Evolutionary conservation across 2,329 filamentous ascomycete species (phyloP).

Genomic region (Colletotrichum siamense): DNA sequence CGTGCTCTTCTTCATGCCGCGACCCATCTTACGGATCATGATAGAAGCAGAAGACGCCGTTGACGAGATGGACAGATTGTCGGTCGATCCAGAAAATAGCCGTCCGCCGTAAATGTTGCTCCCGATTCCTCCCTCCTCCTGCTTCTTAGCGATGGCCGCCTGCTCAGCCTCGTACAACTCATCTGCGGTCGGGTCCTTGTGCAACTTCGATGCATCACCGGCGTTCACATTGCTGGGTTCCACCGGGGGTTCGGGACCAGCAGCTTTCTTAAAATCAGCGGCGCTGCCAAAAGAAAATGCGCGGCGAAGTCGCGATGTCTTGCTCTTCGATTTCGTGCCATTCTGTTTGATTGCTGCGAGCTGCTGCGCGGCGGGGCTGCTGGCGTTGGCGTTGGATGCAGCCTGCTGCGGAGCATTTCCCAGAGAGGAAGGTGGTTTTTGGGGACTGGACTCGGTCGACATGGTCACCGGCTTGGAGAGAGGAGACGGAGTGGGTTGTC

Average conservation of each 20-base stretch:
- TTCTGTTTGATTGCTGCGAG: slow-evolving; percentile 88
- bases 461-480: slow-evolving; percentile 74
- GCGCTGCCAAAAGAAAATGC: slow-evolving; percentile 98
- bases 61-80: slow-evolving; percentile 91
- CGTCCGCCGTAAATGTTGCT: slow-evolving; percentile 92
- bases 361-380: slow-evolving; percentile 81
- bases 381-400: slow-evolving; percentile 38
- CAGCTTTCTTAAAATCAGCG: slow-evolving; percentile 82
- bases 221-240: slow-evolving; percentile 21
- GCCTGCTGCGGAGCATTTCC: slow-evolving; percentile 34
- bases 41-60: slow-evolving; percentile 89
- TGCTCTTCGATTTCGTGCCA: slow-evolving; percentile 78
- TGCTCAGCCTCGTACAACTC: slow-evolving; percentile 87
- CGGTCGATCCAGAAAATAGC: slow-evolving; percentile 88
- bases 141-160: slow-evolving; percentile 86
- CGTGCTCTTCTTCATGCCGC: slow-evolving; percentile 94
- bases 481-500: slow-evolving; percentile 72
- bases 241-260: slow-evolving; percentile 43
- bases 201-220: slow-evolving; percentile 56
- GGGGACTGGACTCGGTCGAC: slow-evolving; percentile 56
- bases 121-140: slow-evolving; percentile 91
- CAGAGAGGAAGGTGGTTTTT: slow-evolving; percentile 42
- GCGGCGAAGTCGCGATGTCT: slow-evolving; percentile 83
- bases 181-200: slow-evolving; percentile 66
- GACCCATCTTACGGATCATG: slow-evolving; percentile 98